These are phyloP conservation scores for Cladosporium austrohemisphaericum DNA, from an alignment of 2,329 filamentous ascomycete genomes.

Conservation along the genomic window DNA sequence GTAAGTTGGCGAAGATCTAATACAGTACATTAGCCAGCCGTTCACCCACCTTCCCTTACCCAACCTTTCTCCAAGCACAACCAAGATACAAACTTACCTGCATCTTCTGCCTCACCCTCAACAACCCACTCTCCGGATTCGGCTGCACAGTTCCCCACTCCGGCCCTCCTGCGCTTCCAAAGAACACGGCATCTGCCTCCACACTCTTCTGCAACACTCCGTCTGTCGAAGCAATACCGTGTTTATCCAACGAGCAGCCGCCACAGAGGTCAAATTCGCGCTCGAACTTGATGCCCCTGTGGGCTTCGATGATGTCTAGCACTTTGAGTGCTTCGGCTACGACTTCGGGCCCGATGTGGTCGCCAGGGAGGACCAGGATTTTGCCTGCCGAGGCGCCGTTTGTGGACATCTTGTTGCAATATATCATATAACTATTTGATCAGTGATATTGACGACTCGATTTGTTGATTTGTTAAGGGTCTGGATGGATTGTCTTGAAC, in stretches of 20 bases:
- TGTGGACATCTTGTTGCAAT: too few relatives aligned
- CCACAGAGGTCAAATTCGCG: constrained; percentile 34
- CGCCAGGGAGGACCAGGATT: constrained; percentile 46
- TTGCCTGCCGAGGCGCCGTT: constrained; percentile 21
- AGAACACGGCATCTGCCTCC: constrained; percentile 45
- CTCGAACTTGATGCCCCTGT: constrained; percentile 27
- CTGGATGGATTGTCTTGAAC: too few relatives aligned
- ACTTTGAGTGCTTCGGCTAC: constrained; percentile 47
- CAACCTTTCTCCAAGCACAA: too few relatives aligned
- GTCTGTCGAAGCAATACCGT: constrained; percentile 44
- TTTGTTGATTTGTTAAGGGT: too few relatives aligned
- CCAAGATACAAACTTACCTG: constrained; percentile 32
- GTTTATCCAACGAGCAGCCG: constrained; percentile 43
- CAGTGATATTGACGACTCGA: too few relatives aligned
- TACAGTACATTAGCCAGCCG: background rate
- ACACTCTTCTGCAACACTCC: constrained; percentile 41
- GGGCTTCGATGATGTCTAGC: constrained; percentile 39
- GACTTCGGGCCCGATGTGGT: constrained; percentile 52
- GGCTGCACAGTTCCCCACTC: constrained; percentile 43
- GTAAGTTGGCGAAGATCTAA: constrained; percentile 47
- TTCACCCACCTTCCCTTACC: too few relatives aligned
- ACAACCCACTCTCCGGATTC: constrained; percentile 45
- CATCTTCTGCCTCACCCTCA: constrained; percentile 39
- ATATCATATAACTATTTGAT: too few relatives aligned
- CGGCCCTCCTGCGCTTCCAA: constrained; percentile 48